Evolutionary conservation across 202 grass and related monocot species (phyloP), one percentile per base, ranked within the genome.

Genomic region (Zizania palustris): DNA sequence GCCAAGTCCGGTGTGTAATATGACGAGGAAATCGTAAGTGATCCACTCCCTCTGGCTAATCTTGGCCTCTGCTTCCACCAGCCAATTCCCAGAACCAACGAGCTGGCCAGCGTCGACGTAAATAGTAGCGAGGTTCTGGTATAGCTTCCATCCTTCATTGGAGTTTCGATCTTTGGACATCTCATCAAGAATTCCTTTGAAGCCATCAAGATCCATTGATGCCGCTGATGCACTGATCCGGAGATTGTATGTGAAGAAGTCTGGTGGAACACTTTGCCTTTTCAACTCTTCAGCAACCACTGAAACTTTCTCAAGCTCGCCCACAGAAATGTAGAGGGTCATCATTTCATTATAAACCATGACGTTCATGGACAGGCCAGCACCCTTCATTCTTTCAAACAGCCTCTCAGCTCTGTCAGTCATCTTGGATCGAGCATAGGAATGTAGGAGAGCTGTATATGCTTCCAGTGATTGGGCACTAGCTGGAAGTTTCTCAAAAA

Each of bases 171-270:
- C 86, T 28, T 67, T 64, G 0, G 77, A 85, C 86, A 92, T 92
- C 76, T 97, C 89, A 5, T 83, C 78, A 3, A 97, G 73, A 22
- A 97, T 88, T 70, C 22, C 85, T 56, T 16, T 88, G 77, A 86
- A 77, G 38, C 18, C 80, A 43, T 85, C 69, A 0, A 94, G 81
- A 67, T 97, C 89, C 76, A 92, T 63, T 56, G 76, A 73, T 13
- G 89, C 86, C 9, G 86, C 82, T 28, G 75, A 76, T 39, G 91
- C 87, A 7, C 91, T 97, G 55, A 90, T 70, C 40, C 86, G 80
- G 40, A 94, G 89, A 68, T 97, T 97, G 86, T 97, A 97, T 2
- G 90, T 93, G 82, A 85, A 97, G 10, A 97, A 77, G 59, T 93
- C 93, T 18, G 87, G 80, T 4, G 77, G 73, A 6, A 97, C 72